Evolutionary conservation across 2,329 filamentous ascomycete species (phyloP).

Genomic region (Colletotrichum noveboracense): DNA sequence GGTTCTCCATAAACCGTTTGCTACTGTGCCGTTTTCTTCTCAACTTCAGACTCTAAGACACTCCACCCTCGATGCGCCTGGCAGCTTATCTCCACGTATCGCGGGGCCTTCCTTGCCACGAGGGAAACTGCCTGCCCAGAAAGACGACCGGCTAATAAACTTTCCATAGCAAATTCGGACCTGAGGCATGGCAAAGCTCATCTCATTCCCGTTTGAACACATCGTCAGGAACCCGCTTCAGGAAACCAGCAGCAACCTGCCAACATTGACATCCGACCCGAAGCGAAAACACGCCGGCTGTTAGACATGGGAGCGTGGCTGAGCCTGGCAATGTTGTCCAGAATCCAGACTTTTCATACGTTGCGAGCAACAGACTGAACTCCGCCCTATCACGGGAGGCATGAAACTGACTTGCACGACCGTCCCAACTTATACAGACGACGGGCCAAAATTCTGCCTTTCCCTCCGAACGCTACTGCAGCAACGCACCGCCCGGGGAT

Average conservation of each 20-base stretch:
- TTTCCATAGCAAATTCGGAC: not conserved
- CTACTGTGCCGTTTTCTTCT: not conserved
- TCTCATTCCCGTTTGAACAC: constrained; percentile 1
- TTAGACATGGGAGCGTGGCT: constrained; percentile 1
- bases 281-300: not conserved
- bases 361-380: not conserved
- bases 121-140: not conserved
- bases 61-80: not conserved
- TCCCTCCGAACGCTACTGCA: not conserved
- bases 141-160: not conserved
- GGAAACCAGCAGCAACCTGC: not conserved
- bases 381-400: not conserved
- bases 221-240: not conserved
- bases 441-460: not conserved
- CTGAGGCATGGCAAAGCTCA: constrained; percentile 11
- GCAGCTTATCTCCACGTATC: not conserved
- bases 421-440: constrained; percentile 16
- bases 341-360: not conserved
- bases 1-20: not conserved
- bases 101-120: not conserved
- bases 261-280: not conserved
- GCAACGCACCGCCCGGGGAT: constrained; percentile 6
- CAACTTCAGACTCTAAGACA: not conserved
- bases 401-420: constrained; percentile 10
- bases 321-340: not conserved